These are phyloP conservation scores for Centrapalus pauciflorus DNA, from an alignment of 129 eudicot species.

Conservation along the genomic window DNA sequence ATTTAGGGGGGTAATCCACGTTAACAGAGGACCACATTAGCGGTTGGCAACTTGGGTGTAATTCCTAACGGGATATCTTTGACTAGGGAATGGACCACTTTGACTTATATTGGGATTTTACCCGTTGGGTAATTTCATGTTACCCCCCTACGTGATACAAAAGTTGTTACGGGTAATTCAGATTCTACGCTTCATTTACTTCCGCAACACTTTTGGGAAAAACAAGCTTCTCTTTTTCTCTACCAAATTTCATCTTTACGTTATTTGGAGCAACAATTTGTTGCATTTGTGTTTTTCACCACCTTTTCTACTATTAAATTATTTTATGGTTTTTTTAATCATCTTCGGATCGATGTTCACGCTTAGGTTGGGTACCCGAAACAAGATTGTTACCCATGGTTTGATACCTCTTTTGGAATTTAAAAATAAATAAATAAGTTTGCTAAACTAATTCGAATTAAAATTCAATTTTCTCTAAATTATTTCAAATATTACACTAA, in stretches of 20 bases:
- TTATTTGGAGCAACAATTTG: conserved; percentile 32
- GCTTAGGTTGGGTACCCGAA: no score
- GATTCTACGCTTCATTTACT: conserved; percentile 24
- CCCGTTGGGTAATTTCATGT: conserved; percentile 16
- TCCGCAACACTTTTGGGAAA: conserved; percentile 17
- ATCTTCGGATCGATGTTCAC: no score
- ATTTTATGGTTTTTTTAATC: neutral
- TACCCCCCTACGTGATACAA: conserved; percentile 15
- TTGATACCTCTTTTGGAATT: no score
- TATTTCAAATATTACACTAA: no score
- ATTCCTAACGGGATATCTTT: conserved; percentile 31
- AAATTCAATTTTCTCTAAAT: no score
- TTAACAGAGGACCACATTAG: conserved; percentile 29
- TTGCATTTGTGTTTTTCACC: conserved; percentile 21
- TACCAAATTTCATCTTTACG: conserved; percentile 35
- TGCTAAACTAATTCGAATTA: no score
- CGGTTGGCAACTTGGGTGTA: conserved; percentile 18
- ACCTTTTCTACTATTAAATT: neutral
- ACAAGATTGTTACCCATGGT: no score
- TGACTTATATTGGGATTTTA: conserved; percentile 11
- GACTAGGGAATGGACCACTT: conserved; percentile 35
- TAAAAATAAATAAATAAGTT: no score
- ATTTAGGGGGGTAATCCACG: neutral
- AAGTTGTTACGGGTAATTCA: conserved; percentile 41
- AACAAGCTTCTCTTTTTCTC: conserved; percentile 34